These are phyloP conservation scores for Chimonanthus praecox DNA, from an alignment of 164 flowering plant genomes.

Conservation along the genomic window DNA sequence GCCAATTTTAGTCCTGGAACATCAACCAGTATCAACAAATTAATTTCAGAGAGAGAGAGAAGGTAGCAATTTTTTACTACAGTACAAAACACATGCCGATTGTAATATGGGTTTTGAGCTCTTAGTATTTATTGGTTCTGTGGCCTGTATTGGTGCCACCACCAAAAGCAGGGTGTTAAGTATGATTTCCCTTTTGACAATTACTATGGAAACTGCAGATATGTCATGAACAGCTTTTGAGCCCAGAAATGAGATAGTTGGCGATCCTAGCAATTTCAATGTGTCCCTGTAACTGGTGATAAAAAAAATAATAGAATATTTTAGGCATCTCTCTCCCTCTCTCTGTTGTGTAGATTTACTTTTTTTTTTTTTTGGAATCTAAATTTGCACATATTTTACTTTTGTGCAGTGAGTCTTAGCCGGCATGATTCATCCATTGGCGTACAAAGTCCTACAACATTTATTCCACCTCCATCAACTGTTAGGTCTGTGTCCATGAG, in stretches of 20 bases:
- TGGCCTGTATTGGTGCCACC: no score
- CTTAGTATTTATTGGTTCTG: no score
- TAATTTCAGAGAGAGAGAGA: no score
- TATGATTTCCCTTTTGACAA: no score
- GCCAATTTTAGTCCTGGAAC: no score
- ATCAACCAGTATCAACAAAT: no score
- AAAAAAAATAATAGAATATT: no score
- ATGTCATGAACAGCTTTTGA: not conserved
- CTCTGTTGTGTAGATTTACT: not conserved
- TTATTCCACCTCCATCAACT: slow-evolving; percentile 68
- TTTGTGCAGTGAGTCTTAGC: slow-evolving; percentile 59
- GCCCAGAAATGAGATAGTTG: not conserved
- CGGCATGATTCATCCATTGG: slow-evolving; percentile 58
- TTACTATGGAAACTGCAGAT: not conserved
- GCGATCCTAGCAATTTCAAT: not conserved
- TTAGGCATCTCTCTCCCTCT: no score
- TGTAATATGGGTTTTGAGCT: no score
- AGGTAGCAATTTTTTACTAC: no score
- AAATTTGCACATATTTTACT: not conserved
- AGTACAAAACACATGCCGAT: no score
- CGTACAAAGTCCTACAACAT: slow-evolving; percentile 57
- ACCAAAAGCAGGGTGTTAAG: no score
- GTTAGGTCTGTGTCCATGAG: slow-evolving; percentile 93
- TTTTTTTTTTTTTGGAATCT: not conserved
- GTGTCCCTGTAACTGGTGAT: not conserved